A percentile compares a stretch with the other conserved stretches of the same genome.
These are phyloP conservation scores for Populus nigra DNA, from an alignment of 345 rosid genomes.

Conservation along the genomic window DNA sequence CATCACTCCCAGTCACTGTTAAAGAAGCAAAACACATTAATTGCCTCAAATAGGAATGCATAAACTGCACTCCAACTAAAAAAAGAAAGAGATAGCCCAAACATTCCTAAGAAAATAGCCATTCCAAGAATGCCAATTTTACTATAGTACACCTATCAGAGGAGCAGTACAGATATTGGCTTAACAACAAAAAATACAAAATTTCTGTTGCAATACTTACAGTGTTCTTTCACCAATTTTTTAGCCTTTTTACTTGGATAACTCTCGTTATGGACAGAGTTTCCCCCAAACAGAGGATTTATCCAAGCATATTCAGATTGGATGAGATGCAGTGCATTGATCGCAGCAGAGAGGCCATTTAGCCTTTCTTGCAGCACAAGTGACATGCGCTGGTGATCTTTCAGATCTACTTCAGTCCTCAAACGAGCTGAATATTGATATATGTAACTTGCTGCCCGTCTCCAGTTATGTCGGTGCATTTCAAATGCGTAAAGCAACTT, in stretches of 20 bases:
- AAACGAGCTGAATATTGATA: constrained; percentile 72
- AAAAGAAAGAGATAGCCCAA: not conserved
- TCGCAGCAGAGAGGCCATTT: constrained; percentile 83
- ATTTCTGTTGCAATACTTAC: constrained; percentile 34
- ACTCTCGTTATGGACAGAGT: constrained; percentile 30
- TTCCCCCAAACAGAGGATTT: constrained; percentile 54
- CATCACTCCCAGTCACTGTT: constrained; percentile 43
- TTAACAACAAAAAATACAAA: not conserved
- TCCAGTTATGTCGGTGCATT: constrained; percentile 88
- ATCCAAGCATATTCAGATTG: constrained; percentile 86
- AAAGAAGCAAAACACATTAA: constrained; percentile 14
- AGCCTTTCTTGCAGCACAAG: constrained; percentile 73
- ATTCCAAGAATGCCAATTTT: not conserved
- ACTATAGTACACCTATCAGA: not conserved
- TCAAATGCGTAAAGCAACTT: constrained; percentile 95
- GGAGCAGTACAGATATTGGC: not conserved
- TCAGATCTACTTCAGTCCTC: constrained; percentile 55
- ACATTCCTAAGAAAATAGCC: not conserved
- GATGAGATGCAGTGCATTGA: constrained; percentile 84
- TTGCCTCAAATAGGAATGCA: not conserved
- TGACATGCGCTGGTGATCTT: constrained; percentile 55
- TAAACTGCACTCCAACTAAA: not conserved
- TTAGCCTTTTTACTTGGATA: constrained; percentile 80
- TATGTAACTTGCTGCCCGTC: constrained; percentile 83
- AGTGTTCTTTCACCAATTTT: constrained; percentile 43